A percentile compares a stretch with the other conserved stretches of the same genome.
These are phyloP conservation scores for Saccharata proteae DNA, from an alignment of 2,329 filamentous ascomycete genomes.

Conservation along the genomic window DNA sequence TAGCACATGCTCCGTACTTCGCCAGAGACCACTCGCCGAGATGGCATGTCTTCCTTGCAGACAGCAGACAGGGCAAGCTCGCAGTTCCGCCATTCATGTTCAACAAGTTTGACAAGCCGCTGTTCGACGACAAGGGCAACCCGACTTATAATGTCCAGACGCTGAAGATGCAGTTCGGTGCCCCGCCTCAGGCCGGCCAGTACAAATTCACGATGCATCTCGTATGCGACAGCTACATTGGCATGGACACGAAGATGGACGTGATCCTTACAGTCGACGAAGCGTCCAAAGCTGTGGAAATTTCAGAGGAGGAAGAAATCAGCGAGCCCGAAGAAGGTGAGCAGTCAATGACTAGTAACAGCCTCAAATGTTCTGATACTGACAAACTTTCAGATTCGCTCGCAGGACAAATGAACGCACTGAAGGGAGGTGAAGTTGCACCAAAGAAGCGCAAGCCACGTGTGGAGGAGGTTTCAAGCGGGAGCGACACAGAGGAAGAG, in stretches of 20 bases:
- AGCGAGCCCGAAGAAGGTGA: slow-evolving; percentile 96
- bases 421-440: slow-evolving; percentile 55
- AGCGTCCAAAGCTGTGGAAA: slow-evolving; percentile 66
- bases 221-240: slow-evolving; percentile 88
- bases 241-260: slow-evolving; percentile 85
- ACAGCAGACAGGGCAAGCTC: slow-evolving; percentile 89
- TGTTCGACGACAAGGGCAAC: slow-evolving; percentile 66
- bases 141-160: slow-evolving; percentile 95
- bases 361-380: slow-evolving; percentile 11
- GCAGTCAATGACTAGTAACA: slow-evolving; percentile 21
- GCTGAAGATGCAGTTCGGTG: slow-evolving; percentile 92
- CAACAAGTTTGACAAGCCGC: slow-evolving; percentile 77
- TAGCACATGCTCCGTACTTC: slow-evolving; percentile 85
- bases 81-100: slow-evolving; percentile 96
- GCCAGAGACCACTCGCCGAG: slow-evolving; percentile 77
- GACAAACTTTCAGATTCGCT: slow-evolving; percentile 55
- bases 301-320: slow-evolving; percentile 84
- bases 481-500: slow-evolving; percentile 49
- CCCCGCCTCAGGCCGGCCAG: slow-evolving; percentile 79
- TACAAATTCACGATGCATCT: slow-evolving; percentile 94
- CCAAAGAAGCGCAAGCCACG: slow-evolving; percentile 48
- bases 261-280: slow-evolving; percentile 84
- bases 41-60: slow-evolving; percentile 91
- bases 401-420: slow-evolving; percentile 78
- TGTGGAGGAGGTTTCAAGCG: slow-evolving; percentile 48